Evolutionary conservation across 2,329 filamentous ascomycete species (phyloP).

Genomic region (Ophidiomyces ophidiicola): DNA sequence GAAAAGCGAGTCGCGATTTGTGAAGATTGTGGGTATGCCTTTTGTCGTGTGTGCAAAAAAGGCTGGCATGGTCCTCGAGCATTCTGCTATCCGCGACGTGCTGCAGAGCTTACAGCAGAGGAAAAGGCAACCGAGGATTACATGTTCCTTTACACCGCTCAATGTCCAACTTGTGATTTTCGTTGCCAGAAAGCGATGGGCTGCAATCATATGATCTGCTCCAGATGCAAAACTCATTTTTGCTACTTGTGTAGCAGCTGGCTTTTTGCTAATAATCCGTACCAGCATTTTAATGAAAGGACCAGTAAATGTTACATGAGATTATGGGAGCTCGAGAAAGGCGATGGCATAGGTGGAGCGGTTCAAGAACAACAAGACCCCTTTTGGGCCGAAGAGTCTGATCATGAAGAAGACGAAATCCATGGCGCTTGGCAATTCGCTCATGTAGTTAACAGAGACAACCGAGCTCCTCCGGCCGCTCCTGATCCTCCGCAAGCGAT

Average conservation of each 20-base stretch:
- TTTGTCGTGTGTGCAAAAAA: slow-evolving; percentile 61
- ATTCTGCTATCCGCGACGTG: slow-evolving; percentile 54
- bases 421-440: slow-evolving; percentile 13
- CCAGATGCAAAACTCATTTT: slow-evolving; percentile 79
- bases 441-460: slow-evolving; percentile 20
- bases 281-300: slow-evolving; percentile 70
- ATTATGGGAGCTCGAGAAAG: slow-evolving; percentile 78
- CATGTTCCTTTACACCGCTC: slow-evolving; percentile 65
- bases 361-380: neutral
- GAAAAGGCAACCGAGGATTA: slow-evolving; percentile 82
- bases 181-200: slow-evolving; percentile 83
- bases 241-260: slow-evolving; percentile 90
- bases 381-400: slow-evolving; percentile 13
- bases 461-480: slow-evolving; percentile 29
- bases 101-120: slow-evolving; percentile 62
- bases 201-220: slow-evolving; percentile 95
- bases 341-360: slow-evolving; percentile 45
- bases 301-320: slow-evolving; percentile 66
- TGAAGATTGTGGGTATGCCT: slow-evolving; percentile 78
- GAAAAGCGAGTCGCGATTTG: slow-evolving; percentile 68
- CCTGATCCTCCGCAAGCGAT: slow-evolving; percentile 26
- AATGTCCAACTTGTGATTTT: slow-evolving; percentile 76
- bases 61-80: slow-evolving; percentile 90
- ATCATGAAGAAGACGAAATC: slow-evolving; percentile 16
- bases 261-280: slow-evolving; percentile 70